Evolutionary conservation across 164 flowering plant genomes (phyloP).

Genomic region (Aristolochia californica): DNA sequence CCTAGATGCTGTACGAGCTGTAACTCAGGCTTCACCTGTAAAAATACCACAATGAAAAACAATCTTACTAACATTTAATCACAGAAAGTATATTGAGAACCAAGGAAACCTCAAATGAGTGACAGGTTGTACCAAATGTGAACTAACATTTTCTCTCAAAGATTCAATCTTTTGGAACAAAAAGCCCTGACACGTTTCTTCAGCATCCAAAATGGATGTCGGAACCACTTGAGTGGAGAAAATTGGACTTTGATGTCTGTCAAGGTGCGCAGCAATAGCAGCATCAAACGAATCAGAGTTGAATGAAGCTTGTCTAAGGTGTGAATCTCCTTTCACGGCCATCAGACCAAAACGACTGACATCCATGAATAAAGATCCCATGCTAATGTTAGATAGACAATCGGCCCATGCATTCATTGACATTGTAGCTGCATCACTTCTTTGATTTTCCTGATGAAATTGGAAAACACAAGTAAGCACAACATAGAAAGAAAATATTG

Average conservation of each 20-base stretch:
- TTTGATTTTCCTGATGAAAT: conserved; percentile 30
- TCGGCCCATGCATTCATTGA: conserved; percentile 84
- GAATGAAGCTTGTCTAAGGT: conserved; percentile 51
- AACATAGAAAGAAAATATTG: not conserved
- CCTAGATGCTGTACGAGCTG: too few species aligned
- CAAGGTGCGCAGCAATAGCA: conserved; percentile 87
- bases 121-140: conserved; percentile 14
- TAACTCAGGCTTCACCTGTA: not conserved
- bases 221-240: conserved; percentile 24
- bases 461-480: not conserved
- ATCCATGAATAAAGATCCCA: conserved; percentile 58
- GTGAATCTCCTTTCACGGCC: conserved; percentile 23
- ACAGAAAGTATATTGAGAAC: not conserved
- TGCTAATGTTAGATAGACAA: conserved; percentile 69
- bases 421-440: conserved; percentile 21
- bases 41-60: not conserved
- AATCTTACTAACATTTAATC: not conserved
- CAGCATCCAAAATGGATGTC: conserved; percentile 85
- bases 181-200: conserved; percentile 94
- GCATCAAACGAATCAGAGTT: conserved; percentile 93
- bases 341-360: conserved; percentile 13
- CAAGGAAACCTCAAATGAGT: conserved; percentile 30
- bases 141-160: conserved; percentile 9
- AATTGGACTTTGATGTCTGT: conserved; percentile 29
- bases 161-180: conserved; percentile 40